Percentiles rank a stretch among this genome's conserved stretches.
These are phyloP conservation scores for Ascochyta viciae-villosae DNA, from an alignment of 2,329 filamentous ascomycete genomes.

Conservation along the genomic window DNA sequence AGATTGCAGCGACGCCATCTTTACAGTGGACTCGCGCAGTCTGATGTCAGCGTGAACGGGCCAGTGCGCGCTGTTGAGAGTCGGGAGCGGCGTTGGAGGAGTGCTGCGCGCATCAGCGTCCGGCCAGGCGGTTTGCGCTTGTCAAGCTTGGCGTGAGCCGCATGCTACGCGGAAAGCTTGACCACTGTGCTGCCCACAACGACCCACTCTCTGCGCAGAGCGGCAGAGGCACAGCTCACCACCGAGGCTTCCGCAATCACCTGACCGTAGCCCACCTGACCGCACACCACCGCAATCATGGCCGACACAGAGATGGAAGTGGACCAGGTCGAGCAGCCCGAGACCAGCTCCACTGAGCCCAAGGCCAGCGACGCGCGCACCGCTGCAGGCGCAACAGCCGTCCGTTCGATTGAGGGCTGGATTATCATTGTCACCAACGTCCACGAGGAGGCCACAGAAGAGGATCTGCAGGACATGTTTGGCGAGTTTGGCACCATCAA, in stretches of 20 bases:
- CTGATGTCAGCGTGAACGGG: slow-evolving; percentile 6
- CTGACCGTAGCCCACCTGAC: neutral
- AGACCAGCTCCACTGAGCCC: slow-evolving; percentile 50
- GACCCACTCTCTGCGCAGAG: slow-evolving; percentile 7
- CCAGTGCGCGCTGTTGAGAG: neutral
- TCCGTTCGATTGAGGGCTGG: slow-evolving; percentile 89
- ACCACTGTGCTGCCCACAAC: slow-evolving; percentile 14
- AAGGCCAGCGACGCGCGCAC: slow-evolving; percentile 74
- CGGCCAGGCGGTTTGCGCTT: neutral
- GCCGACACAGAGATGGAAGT: slow-evolving; percentile 57
- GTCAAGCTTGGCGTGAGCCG: slow-evolving; percentile 5
- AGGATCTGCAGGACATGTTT: slow-evolving; percentile 81
- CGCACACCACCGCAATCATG: slow-evolving; percentile 41
- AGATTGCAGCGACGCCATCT: neutral
- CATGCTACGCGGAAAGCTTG: slow-evolving; percentile 18
- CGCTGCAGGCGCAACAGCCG: slow-evolving; percentile 75
- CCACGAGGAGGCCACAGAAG: slow-evolving; percentile 85
- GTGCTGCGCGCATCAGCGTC: neutral
- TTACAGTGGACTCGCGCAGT: neutral
- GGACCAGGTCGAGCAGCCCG: slow-evolving; percentile 44
- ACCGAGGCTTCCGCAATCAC: slow-evolving; percentile 2
- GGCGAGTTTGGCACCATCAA: slow-evolving; percentile 86
- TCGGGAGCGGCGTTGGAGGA: slow-evolving; percentile 3
- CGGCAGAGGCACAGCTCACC: slow-evolving; percentile 2
- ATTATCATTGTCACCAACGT: slow-evolving; percentile 87